Conservation (phyloP, 108 stramenopile species). For the Skeletonema tropicum region DNA sequence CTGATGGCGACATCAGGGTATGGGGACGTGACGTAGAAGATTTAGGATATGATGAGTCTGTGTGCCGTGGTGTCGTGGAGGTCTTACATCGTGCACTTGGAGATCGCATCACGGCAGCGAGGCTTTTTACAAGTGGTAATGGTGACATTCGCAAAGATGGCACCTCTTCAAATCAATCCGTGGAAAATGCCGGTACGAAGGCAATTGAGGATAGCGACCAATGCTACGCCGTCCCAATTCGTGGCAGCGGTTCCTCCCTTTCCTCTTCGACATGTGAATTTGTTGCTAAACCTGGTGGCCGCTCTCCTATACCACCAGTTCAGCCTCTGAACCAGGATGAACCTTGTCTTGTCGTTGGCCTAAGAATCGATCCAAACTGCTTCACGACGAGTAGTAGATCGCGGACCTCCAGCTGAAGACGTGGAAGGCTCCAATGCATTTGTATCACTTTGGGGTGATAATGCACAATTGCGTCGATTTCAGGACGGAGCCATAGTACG, state of each 20-base stretch:
- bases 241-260: conserved; percentile 15
- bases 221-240: conserved; percentile 38
- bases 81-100: conserved; percentile 70
- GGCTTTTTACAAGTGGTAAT: conserved; percentile 78
- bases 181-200: conserved; percentile 22
- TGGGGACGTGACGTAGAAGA: conserved; percentile 51
- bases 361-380: conserved; percentile 71
- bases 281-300: conserved; percentile 11
- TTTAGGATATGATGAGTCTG: conserved; percentile 58
- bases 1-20: conserved; percentile 7
- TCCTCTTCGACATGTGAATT: conserved; percentile 1
- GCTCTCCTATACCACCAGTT: conserved; percentile 15
- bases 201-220: conserved; percentile 47
- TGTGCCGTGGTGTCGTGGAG: conserved; percentile 52
- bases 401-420: conserved; percentile 83
- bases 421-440: conserved; percentile 57
- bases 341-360: conserved; percentile 51
- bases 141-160: conserved; percentile 44
- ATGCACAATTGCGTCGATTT: conserved; percentile 80
- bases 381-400: conserved; percentile 74
- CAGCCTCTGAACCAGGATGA: conserved; percentile 37
- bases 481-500: conserved; percentile 93
- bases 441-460: conserved; percentile 76
- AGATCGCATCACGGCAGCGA: conserved; percentile 59
- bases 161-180: conserved; percentile 28